Conservation (phyloP, 1,139 yeast genomes). For the Nadsonia starkeyi-henricii region DNA sequence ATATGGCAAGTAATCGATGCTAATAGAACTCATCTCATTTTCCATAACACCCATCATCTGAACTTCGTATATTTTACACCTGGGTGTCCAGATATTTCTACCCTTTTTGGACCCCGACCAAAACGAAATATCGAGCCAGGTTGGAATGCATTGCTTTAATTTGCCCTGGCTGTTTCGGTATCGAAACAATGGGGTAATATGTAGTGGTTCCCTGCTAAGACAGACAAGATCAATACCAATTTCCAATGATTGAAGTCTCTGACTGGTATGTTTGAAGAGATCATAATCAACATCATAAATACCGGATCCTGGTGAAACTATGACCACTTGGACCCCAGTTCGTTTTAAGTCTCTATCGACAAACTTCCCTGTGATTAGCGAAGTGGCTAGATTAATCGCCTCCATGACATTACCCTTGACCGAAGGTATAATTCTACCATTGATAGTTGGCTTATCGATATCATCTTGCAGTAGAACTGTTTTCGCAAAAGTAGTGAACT, state of each 20-base stretch:
- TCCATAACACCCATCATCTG: constrained; percentile 99
- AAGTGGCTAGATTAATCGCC: constrained; percentile 72
- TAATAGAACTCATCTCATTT: constrained; percentile 57
- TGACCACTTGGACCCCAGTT: constrained; percentile 71
- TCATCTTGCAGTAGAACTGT: constrained; percentile 36
- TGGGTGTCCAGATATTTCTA: constrained; percentile 68
- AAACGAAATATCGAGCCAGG: constrained; percentile 88
- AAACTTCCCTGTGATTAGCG: constrained; percentile 67
- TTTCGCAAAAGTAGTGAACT: constrained; percentile 68
- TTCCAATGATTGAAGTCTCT: constrained; percentile 62
- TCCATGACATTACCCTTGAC: constrained; percentile 82
- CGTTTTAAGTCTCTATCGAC: constrained; percentile 77
- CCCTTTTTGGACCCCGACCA: constrained; percentile 10
- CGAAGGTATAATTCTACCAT: constrained; percentile 51
- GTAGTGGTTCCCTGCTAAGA: constrained; percentile 80
- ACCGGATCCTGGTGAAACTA: constrained; percentile 89
- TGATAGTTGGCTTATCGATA: constrained; percentile 14
- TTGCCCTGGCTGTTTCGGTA: constrained; percentile 35
- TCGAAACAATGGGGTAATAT: constrained; percentile 78
- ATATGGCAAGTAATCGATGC: constrained; percentile 38
- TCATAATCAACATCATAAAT: constrained; percentile 83
- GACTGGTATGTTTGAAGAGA: constrained; percentile 59
- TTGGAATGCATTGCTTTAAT: constrained; percentile 70
- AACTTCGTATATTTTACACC: constrained; percentile 84
- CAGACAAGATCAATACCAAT: constrained; percentile 82